A percentile compares a stretch with the other conserved stretches of the same genome.
Evolutionary conservation across 2,329 filamentous ascomycete species (phyloP).

Genomic region (Fusarium beomiforme): DNA sequence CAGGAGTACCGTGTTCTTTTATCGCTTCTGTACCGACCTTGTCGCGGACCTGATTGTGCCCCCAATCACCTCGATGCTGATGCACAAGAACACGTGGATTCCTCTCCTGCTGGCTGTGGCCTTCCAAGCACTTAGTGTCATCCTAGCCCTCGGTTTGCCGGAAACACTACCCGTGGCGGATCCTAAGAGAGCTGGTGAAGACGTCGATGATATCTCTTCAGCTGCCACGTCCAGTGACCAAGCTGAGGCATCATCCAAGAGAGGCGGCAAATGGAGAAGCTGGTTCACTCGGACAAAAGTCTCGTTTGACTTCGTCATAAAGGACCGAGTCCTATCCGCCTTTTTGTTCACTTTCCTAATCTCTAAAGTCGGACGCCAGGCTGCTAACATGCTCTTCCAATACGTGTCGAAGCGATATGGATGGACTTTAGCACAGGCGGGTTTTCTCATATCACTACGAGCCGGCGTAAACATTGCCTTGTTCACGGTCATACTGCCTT

Average conservation of each 20-base stretch:
- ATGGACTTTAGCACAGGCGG: not conserved
- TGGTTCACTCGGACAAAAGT: not conserved
- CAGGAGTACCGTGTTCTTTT: not conserved
- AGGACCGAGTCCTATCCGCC: not conserved
- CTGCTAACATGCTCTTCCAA: constrained; percentile 3
- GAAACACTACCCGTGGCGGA: not conserved
- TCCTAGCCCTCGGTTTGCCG: not conserved
- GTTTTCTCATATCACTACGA: constrained; percentile 2
- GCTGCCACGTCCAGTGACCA: not conserved
- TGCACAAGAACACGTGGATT: constrained; percentile 1
- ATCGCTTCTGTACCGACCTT: constrained; percentile 1
- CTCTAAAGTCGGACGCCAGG: not conserved
- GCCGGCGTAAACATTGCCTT: not conserved
- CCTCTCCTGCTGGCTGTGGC: not conserved
- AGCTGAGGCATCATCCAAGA: not conserved
- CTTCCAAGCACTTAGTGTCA: not conserved
- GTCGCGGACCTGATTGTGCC: not conserved
- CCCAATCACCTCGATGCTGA: not conserved
- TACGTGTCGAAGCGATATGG: constrained; percentile 6
- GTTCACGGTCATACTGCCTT: not conserved
- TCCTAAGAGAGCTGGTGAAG: not conserved
- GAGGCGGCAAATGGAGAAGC: not conserved
- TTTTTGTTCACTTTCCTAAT: not conserved
- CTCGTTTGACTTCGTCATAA: not conserved
- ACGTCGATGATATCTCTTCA: not conserved